phyloP scores from a whole-genome alignment of 1,139 yeast species.

The Pneumocystis carinii region DNA sequence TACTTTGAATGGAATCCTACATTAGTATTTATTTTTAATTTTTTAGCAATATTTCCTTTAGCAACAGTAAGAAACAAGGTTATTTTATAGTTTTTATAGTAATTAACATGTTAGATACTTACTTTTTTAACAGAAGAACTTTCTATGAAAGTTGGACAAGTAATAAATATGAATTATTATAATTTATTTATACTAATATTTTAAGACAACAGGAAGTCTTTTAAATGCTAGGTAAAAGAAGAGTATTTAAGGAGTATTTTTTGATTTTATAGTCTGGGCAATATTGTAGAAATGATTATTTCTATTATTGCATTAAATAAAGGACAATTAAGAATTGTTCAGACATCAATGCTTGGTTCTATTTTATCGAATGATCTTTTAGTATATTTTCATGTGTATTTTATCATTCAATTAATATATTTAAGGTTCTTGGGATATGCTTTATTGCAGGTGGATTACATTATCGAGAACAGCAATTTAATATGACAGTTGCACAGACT shows the following conservation, averaged over 20 bases:
- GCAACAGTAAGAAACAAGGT: constrained; percentile 48
- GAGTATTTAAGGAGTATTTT: not conserved
- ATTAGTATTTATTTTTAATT: constrained; percentile 56
- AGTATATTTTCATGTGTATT: constrained; percentile 22
- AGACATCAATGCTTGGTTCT: constrained; percentile 93
- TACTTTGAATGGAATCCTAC: constrained; percentile 41
- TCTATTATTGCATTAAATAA: constrained; percentile 75
- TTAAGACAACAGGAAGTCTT: not conserved
- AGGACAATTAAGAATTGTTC: constrained; percentile 79
- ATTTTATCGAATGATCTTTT: constrained; percentile 72
- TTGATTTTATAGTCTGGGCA: constrained; percentile 49
- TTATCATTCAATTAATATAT: not conserved
- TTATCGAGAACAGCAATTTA: constrained; percentile 72
- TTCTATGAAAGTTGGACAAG: constrained; percentile 70
- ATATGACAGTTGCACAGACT: constrained; percentile 93
- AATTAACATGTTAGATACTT: constrained; percentile 8
- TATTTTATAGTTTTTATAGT: constrained; percentile 26
- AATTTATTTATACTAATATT: not conserved
- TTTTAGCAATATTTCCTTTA: constrained; percentile 79
- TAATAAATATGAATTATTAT: constrained; percentile 80
- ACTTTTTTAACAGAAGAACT: constrained; percentile 79
- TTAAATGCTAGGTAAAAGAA: not conserved
- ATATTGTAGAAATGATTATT: constrained; percentile 85
- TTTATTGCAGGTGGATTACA: constrained; percentile 86
- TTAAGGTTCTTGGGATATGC: constrained; percentile 64